Evolutionary conservation across 805 yeast genomes (phyloP).

Genomic region (Millerago galiae): DNA sequence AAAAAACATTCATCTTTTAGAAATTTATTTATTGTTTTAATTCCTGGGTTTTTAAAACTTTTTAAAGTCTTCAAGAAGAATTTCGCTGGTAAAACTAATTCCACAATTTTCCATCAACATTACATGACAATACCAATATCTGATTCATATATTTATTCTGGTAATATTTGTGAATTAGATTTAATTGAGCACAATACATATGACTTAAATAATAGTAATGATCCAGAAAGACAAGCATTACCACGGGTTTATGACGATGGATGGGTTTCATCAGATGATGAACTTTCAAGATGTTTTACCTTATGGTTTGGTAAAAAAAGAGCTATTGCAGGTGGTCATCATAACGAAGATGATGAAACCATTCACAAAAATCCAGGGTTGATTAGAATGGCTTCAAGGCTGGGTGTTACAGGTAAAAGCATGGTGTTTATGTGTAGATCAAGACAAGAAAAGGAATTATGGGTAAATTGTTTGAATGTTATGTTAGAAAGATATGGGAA

Average conservation of each 20-base stretch:
- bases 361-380: constrained; percentile 34
- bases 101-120: constrained; percentile 44
- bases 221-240: constrained; percentile 50
- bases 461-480: constrained; percentile 50
- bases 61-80: constrained; percentile 47
- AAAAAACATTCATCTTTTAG: constrained; percentile 63
- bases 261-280: constrained; percentile 77
- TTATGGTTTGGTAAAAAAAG: constrained; percentile 75
- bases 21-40: constrained; percentile 53
- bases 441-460: constrained; percentile 72
- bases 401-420: constrained; percentile 63
- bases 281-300: constrained; percentile 68
- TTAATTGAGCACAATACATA: constrained; percentile 34
- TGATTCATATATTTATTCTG: constrained; percentile 73
- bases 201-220: constrained; percentile 34
- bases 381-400: constrained; percentile 39
- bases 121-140: constrained; percentile 54
- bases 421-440: constrained; percentile 78
- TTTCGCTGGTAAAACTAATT: constrained; percentile 37
- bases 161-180: constrained; percentile 51
- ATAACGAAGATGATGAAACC: not conserved
- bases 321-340: constrained; percentile 27
- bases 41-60: constrained; percentile 63
- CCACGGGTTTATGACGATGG: constrained; percentile 81
- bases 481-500: constrained; percentile 29